Base-by-base conservation (phyloP, 176 grass and related monocot species). In the Saccharum officinarum region DNA sequence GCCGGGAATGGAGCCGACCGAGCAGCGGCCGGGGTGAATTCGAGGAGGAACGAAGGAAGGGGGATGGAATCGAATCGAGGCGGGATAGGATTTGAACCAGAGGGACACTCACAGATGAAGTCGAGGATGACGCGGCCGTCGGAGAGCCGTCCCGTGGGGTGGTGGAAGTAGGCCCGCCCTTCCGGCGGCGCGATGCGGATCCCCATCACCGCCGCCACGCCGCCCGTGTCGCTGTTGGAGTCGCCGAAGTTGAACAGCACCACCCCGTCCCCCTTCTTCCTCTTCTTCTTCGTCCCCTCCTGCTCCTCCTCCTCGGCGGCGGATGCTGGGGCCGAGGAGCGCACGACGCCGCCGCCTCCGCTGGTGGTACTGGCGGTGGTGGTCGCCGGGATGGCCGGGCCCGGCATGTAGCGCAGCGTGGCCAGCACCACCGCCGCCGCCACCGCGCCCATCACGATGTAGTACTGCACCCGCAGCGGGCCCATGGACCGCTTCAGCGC, bases 51-150 rank as follows among this genome's bases (percentile, higher is more conserved):
- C 22, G 0, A 61, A 12, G 22, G 3, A 10, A 23, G 22, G 22
- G 54, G 22, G 11, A 25, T 0, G 7, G 55, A 59, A n/a, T 59
- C 57, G 22, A 25, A 31, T 31, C 26, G 26, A 31, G 11, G 1
- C 10, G 57, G n/a, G 22, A 25, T 25, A 4, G 61, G 11, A 30
- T 30, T 14, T 28, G 61, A 28, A 13, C 10, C 23, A 25, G 59
- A 7, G 26, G 12, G 44, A 22, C 4, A 89, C 95, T 92, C 79
- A 95, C 95, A 95, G 67, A 98, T 90, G 71, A 98, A 98, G 61
- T 98, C 95, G 76, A 98, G 90, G 87, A 98, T 42, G 82, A 98
- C 90, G 84, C 95, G 92, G 80, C 95, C 95, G 76, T 98, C 95
- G 85, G 82, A 92, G 89, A 91, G 89, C 1, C 92, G 14, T 0